Conservation (phyloP, 2,329 filamentous ascomycete genomes). For the Diplodia corticola region DNA sequence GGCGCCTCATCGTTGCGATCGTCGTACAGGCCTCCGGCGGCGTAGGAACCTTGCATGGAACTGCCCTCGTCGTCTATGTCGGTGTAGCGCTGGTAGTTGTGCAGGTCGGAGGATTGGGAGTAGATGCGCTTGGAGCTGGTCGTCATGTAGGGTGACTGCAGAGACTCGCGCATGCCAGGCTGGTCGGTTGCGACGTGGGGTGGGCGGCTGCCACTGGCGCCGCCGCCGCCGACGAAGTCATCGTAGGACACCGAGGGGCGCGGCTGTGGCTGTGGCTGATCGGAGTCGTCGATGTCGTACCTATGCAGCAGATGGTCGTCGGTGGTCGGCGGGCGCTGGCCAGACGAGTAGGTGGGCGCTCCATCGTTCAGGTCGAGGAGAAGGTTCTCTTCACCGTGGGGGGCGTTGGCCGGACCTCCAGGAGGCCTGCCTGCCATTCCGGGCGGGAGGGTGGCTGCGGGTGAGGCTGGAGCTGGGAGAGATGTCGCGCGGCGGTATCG, state of each 20-base stretch:
- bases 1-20: slow-evolving; percentile 31
- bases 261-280: slow-evolving; percentile 61
- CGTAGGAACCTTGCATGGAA: slow-evolving; percentile 74
- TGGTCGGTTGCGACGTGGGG: slow-evolving; percentile 37
- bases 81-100: slow-evolving; percentile 90
- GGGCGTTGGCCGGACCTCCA: slow-evolving; percentile 49
- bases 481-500: slow-evolving; percentile 5
- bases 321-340: slow-evolving; percentile 74
- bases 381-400: slow-evolving; percentile 48
- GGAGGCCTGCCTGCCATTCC: slow-evolving; percentile 57
- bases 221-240: slow-evolving; percentile 76
- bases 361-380: slow-evolving; percentile 74
- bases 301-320: slow-evolving; percentile 78
- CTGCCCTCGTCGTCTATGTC: slow-evolving; percentile 81
- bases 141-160: slow-evolving; percentile 37
- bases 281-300: slow-evolving; percentile 68
- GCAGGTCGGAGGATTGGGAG: slow-evolving; percentile 77
- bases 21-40: slow-evolving; percentile 63
- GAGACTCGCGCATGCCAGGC: slow-evolving; percentile 42
- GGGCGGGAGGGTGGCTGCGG: slow-evolving; percentile 27
- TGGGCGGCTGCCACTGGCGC: slow-evolving; percentile 41
- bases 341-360: slow-evolving; percentile 70
- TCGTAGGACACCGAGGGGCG: slow-evolving; percentile 92
- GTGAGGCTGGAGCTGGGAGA: slow-evolving; percentile 7
- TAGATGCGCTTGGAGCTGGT: slow-evolving; percentile 49